Base-by-base conservation (phyloP, 345 rosid genomes). In the Gossypium longicalyx region DNA sequence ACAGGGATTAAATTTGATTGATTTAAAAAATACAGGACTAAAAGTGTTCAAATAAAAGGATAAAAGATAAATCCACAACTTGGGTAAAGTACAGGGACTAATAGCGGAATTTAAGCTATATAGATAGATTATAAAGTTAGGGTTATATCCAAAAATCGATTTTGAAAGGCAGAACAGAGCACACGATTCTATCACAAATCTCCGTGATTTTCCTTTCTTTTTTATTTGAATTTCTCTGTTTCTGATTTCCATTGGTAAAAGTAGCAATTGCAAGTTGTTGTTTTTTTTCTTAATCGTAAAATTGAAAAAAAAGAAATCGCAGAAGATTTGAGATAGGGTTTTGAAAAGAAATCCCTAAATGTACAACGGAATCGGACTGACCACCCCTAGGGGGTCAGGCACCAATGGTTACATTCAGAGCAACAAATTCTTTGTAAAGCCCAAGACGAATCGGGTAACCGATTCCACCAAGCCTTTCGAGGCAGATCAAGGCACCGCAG, bases 321-420 rank as follows among this genome's bases (percentile, higher is more conserved):
- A 19, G 41, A 58, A 72, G 7, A 71, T 5, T 1, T 9, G 57
- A 25, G 15, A 48, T 74, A 74, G 70, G 77, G 48, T 74, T 74
- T 51, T 12, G 13, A 64, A 51, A n/a, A 6, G 19, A n/a, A 10
- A 9, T 16, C 51, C 70, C 51, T 48, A 12, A n/a, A 91, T 95
- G 99, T 95, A 93, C 74, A 95, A 95, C 90, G 97, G 98, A 47
- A 91, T 91, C 44, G 99, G 97, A 2, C 78, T 95, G 60, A 97
- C 89, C 80, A 95, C 99, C 38, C 86, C 98, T 2, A 86, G 99
- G 61, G 99, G 99, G n/a, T 95, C 99, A 0, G 99, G 97, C 29
- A 95, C 99, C 20, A 95, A 95, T 65, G 99, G 99, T 1, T 89
- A 95, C 79, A 84, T 93, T 65, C 98, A 93, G 84, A 83, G 89